Evolutionary conservation across 495 filamentous ascomycete species (phyloP), one percentile per base, ranked within the genome.

Genomic region (Aspergillus asperescens): DNA sequence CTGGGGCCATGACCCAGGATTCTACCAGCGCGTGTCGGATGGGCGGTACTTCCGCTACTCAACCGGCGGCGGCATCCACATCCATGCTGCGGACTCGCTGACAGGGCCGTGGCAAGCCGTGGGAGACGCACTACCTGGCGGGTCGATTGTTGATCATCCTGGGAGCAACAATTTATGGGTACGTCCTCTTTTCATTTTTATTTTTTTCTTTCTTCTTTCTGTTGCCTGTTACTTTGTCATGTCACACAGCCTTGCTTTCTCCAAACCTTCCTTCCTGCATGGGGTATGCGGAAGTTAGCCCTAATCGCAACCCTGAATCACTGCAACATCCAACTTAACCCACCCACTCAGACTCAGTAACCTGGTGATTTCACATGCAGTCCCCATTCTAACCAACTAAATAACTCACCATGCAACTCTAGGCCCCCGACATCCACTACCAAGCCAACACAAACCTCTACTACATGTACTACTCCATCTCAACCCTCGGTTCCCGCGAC

Each of bases 31-130:
- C 48, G 59, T 64, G 25, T 76, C 72, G 3, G 85, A 89, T 62
- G 83, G 84, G 15, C 82, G 69, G 2, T 90, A 88, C 69, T 90
- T 84, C 69, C 81, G 83, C 35, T 89, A 88, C 69, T 78, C 78
- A 1, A 89, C 87, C 0, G 79, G 80, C 23, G 78, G 74, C 18
- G 76, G 73, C 41, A 79, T 90, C 51, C 67, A 73, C 32, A 78
- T 84, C 24, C 74, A 79, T 50, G 81, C 78, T 0, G 75, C 86
- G 0, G 62, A 76, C 5, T 70, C 74, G 7, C 60, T 89, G 22
- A 70, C 64, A 18, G 86, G 86, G 0, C 83, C 86, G 1, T 90
- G 86, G 87, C 79, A 68, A 0, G 75, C 76, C 49, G 57, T 68
- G 15, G 85, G 86, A 8, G 62, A 71, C 9, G 81, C 75, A 0